Evolutionary conservation across 306 rosid species (phyloP).

Genomic region (Datisca glomerata): DNA sequence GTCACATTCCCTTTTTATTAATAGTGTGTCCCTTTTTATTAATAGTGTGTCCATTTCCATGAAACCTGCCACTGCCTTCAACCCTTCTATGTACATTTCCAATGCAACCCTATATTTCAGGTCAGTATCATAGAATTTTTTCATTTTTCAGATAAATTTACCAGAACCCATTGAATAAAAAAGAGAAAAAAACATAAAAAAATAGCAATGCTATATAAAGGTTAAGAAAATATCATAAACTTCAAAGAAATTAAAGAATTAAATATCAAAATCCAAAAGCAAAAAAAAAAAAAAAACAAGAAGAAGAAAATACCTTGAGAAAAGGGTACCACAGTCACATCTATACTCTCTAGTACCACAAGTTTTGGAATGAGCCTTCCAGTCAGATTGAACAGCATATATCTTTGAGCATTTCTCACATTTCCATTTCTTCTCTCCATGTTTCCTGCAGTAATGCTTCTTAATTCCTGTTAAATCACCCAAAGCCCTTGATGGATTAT

Average conservation of each 20-base stretch:
- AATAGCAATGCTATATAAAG: too few species aligned
- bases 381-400: conserved; percentile 95
- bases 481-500: conserved; percentile 88
- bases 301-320: conserved; percentile 53
- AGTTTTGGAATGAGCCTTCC: conserved; percentile 96
- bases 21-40: conserved; percentile 23
- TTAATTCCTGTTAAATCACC: conserved; percentile 96
- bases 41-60: conserved; percentile 30
- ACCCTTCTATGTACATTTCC: too few species aligned
- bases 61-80: too few species aligned
- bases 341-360: conserved; percentile 95
- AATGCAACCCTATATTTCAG: too few species aligned
- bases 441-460: conserved; percentile 89
- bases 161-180: too few species aligned
- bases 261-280: too few species aligned
- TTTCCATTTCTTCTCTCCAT: conserved; percentile 99
- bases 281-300: background rate
- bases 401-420: conserved; percentile 90
- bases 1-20: conserved; percentile 29
- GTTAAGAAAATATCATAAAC: too few species aligned
- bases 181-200: too few species aligned
- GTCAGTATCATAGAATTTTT: too few species aligned
- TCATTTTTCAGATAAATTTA: too few species aligned
- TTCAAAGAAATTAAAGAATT: too few species aligned
- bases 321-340: conserved; percentile 98